These are phyloP conservation scores for Orobanche coerulescens DNA, from an alignment of 257 asterid genomes.

Conservation along the genomic window DNA sequence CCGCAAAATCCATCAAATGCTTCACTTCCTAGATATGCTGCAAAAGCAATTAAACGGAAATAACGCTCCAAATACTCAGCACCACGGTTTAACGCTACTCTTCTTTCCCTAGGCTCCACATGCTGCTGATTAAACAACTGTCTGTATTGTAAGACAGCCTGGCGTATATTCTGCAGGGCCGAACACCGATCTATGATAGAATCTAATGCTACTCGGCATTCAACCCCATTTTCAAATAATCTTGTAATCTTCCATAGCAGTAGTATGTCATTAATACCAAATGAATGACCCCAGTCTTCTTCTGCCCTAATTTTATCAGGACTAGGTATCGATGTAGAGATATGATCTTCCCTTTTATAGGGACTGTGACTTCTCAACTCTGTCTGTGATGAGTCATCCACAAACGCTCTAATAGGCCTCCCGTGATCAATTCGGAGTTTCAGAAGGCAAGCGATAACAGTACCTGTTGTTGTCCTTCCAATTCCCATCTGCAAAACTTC, in stretches of 20 bases:
- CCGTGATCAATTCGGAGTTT: slow-evolving; percentile 85
- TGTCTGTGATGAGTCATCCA: slow-evolving; percentile 40
- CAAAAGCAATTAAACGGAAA: slow-evolving; percentile 93
- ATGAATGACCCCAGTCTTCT: slow-evolving; percentile 49
- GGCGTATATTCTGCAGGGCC: slow-evolving; percentile 91
- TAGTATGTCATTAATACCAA: slow-evolving; percentile 91
- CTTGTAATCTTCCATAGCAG: slow-evolving; percentile 87
- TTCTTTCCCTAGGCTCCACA: slow-evolving; percentile 93
- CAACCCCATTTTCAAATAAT: slow-evolving; percentile 94
- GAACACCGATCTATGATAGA: slow-evolving; percentile 90
- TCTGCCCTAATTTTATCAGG: slow-evolving; percentile 34
- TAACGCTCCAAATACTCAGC: slow-evolving; percentile 99
- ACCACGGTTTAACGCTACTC: slow-evolving; percentile 92
- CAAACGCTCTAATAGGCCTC: slow-evolving; percentile 68
- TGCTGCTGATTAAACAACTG: slow-evolving; percentile 83
- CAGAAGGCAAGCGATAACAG: slow-evolving; percentile 93
- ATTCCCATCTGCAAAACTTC: slow-evolving; percentile 72
- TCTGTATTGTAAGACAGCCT: slow-evolving; percentile 92
- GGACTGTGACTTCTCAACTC: slow-evolving; percentile 37
- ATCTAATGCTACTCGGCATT: slow-evolving; percentile 93
- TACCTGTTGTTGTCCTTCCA: slow-evolving; percentile 96
- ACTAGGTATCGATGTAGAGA: slow-evolving; percentile 32
- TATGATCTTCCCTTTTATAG: slow-evolving; percentile 47
- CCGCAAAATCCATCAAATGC: slow-evolving; percentile 94
- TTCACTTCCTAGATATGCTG: slow-evolving; percentile 95